These are phyloP conservation scores for Trypanosoma lewisi DNA, from an alignment of 208 protist species.

Conservation along the genomic window DNA sequence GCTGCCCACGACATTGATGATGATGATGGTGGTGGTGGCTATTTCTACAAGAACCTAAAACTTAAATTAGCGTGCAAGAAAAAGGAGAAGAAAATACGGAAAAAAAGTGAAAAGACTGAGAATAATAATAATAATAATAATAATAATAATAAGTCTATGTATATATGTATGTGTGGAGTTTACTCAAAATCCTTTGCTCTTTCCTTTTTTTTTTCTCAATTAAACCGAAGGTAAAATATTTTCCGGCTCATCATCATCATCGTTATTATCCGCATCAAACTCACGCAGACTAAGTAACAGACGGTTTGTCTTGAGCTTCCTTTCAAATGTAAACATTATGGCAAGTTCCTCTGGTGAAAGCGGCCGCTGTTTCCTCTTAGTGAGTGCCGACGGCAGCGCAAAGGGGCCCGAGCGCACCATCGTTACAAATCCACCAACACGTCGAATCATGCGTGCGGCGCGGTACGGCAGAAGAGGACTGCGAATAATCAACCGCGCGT, in stretches of 20 bases:
- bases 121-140: constrained; percentile 9
- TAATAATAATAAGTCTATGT: not conserved
- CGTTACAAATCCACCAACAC: constrained; percentile 47
- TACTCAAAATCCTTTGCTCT: not conserved
- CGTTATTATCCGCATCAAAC: constrained; percentile 40
- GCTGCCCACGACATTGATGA: constrained; percentile 74
- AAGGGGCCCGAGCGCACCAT: constrained; percentile 77
- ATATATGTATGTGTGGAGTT: too few species aligned
- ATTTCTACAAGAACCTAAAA: not conserved
- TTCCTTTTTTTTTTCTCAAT: not conserved
- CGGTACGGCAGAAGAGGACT: constrained; percentile 82
- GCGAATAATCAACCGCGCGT: constrained; percentile 55
- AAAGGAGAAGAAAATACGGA: constrained; percentile 11
- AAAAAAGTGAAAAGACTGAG: constrained; percentile 4
- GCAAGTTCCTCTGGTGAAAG: constrained; percentile 63
- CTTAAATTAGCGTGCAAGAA: not conserved
- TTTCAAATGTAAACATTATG: constrained; percentile 84
- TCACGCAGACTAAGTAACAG: constrained; percentile 75
- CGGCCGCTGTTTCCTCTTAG: constrained; percentile 34
- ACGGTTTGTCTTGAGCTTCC: constrained; percentile 79
- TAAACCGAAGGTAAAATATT: not conserved
- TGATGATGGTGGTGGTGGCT: constrained; percentile 3
- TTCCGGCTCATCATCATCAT: not conserved
- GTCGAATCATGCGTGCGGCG: constrained; percentile 45
- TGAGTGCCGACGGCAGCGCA: constrained; percentile 38